Percentiles rank a stretch among this genome's conserved stretches.
These are phyloP conservation scores for Penicillium tannophilum DNA, from an alignment of 495 filamentous ascomycete genomes.

Conservation along the genomic window DNA sequence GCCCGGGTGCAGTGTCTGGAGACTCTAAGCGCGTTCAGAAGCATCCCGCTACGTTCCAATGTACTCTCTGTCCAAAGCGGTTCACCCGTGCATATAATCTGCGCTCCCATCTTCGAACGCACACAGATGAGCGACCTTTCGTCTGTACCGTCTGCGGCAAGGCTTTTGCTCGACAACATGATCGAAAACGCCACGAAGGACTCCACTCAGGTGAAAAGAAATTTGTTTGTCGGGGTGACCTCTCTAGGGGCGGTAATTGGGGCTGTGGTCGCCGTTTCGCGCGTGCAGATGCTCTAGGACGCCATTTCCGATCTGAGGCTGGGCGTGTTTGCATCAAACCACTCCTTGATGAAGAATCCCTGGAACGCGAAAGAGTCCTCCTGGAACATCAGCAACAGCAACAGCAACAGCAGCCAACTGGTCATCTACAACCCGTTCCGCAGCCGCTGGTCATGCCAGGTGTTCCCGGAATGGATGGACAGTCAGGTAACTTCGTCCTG, in stretches of 20 bases:
- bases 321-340: conserved; percentile 96
- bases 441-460: conserved; percentile 47
- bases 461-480: conserved; percentile 43
- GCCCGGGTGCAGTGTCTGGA: conserved; percentile 64
- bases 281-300: conserved; percentile 89
- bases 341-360: conserved; percentile 84
- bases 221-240: conserved; percentile 90
- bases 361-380: conserved; percentile 69
- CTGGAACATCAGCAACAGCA: conserved; percentile 53
- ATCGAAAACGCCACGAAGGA: conserved; percentile 89
- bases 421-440: conserved; percentile 44
- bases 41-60: conserved; percentile 92
- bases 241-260: conserved; percentile 82
- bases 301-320: conserved; percentile 96
- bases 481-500: conserved; percentile 63
- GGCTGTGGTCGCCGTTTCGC: conserved; percentile 93
- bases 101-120: conserved; percentile 87
- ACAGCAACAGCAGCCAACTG: conserved; percentile 35
- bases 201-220: conserved; percentile 94
- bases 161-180: conserved; percentile 92
- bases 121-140: conserved; percentile 90
- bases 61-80: conserved; percentile 79
- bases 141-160: conserved; percentile 97
- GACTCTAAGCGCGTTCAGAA: conserved; percentile 83
- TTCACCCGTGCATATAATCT: conserved; percentile 90